Evolutionary conservation across 306 rosid genomes (phyloP), one percentile per base, ranked within the genome.

Genomic region (Castanopsis chinensis): DNA sequence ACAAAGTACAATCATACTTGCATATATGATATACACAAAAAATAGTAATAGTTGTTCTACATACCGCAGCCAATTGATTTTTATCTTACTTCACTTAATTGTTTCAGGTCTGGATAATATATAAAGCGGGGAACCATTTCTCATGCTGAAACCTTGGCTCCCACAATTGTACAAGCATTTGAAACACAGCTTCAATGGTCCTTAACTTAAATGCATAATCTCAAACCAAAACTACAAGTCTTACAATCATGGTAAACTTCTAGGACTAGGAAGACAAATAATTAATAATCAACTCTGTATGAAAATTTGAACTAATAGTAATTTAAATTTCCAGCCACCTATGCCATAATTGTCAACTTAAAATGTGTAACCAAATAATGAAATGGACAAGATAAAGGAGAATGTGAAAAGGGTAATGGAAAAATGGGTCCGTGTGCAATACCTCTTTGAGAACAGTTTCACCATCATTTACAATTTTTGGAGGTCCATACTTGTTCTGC

Each of bases 391-490:
- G 18, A 58, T 25, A 73, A 41, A 32, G 59, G 19, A 49, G 23
- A 76, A 64, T 20, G 18, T 13, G 33, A n/a, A 20, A 68, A 19
- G 53, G 21, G 52, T 3, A 41, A 54, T 23, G 72, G 19, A 64
- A 18, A 59, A 41, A 51, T 14, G 20, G 23, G 41, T 32, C 49
- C n/a, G n/a, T 5, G 23, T 52, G 67, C 5, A 71, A 12, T 28
- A 92, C 99, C 97, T 92, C 83, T 80, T 94, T 91, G 77, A 92
- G 97, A 69, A 94, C 94, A 75, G 99, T 92, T 82, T 92, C 99
- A 41, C 99, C 95, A 45, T 92, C 99, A 82, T 94, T 92, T 15
- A 94, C 97, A 4, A 94, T 94, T 89, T 87, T 94, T 32, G 99
- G 99, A 32, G 97, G 97, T 3, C 97, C 99, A 84, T 91, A 94